These are phyloP conservation scores for Eucalyptus camaldulensis DNA, from an alignment of 345 rosid genomes.

Conservation along the genomic window DNA sequence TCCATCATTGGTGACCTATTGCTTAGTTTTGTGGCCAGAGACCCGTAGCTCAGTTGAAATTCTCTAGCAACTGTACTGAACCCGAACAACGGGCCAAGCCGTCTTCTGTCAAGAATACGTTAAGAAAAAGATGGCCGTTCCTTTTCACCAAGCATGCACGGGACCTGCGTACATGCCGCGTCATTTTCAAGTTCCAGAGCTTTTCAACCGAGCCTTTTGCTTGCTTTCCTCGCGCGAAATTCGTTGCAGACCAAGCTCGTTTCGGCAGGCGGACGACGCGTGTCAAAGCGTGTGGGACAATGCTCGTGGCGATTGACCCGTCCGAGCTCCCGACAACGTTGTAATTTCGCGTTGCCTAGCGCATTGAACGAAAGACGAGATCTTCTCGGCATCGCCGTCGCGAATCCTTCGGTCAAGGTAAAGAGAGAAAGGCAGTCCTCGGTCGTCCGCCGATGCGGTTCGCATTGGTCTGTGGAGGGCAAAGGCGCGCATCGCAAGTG, in stretches of 20 bases:
- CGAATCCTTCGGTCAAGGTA: neutral
- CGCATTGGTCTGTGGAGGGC: neutral
- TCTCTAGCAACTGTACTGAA: neutral
- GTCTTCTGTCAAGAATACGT: neutral
- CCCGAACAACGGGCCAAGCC: neutral
- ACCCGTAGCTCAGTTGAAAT: neutral
- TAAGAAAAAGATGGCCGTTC: neutral
- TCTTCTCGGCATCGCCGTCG: neutral
- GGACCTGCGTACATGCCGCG: neutral
- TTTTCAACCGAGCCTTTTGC: neutral
- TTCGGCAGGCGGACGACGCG: neutral
- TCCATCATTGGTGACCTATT: neutral
- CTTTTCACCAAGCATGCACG: neutral
- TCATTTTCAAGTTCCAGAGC: neutral
- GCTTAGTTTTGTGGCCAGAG: neutral
- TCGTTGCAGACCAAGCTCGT: neutral
- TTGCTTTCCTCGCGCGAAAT: neutral
- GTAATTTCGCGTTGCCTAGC: neutral
- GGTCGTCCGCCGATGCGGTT: neutral
- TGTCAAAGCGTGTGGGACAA: neutral
- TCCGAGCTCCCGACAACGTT: neutral
- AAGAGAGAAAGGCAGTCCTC: neutral
- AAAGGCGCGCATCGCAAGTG: neutral
- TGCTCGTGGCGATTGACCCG: neutral
- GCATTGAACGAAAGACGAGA: neutral